Base-by-base conservation (phyloP, 805 yeast species). In the Saccharomycopsis sp. region DNA sequence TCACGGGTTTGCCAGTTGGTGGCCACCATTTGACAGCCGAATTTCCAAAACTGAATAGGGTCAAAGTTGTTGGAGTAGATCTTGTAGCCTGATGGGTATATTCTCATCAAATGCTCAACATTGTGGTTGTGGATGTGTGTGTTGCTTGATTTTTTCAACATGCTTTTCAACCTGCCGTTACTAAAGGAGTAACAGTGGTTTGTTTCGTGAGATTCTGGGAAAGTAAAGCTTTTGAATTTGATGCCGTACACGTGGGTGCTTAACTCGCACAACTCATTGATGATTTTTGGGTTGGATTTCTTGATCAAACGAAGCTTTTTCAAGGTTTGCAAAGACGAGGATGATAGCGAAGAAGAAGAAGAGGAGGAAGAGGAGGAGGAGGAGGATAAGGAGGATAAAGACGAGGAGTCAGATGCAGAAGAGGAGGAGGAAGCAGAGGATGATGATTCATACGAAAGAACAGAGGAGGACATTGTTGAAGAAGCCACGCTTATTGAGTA, bases 1-100 rank as follows among this genome's bases (percentile, higher is more conserved):
- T 92, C 98, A 55, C 75, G 80, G 0, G 92, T 80, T 59, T 89
- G 98, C 96, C 96, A 89, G 55, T 89, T 92, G 0, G 95, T 79
- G 0, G 98, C 97, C 4, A 84, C 97, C 86, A 92, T 75, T 55
- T 92, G 98, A 8, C 72, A 80, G 1, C 99, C 99, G 35, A 71
- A 64, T 37, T 68, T 67, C 98, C 99, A 92, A 53, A 75, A 86
- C 1, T 59, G 58, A 2, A 84, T 59, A 0, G 98, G 97, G 33
- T 71, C 71, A 54, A 85, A 88, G 53, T 92, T 92, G 2, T 83
- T 69, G 1, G 96, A 86, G 39, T 68, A 78, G 48, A 83, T 69
- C 30, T 96, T 62, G 42, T 77, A 71, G 5, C 77, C 77, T 1
- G 94, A 78, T 0, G 99, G 99, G 54, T 92, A 92, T 0, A 87